These are phyloP conservation scores for Cercophora samala DNA, from an alignment of 495 filamentous ascomycete species.

Conservation along the genomic window DNA sequence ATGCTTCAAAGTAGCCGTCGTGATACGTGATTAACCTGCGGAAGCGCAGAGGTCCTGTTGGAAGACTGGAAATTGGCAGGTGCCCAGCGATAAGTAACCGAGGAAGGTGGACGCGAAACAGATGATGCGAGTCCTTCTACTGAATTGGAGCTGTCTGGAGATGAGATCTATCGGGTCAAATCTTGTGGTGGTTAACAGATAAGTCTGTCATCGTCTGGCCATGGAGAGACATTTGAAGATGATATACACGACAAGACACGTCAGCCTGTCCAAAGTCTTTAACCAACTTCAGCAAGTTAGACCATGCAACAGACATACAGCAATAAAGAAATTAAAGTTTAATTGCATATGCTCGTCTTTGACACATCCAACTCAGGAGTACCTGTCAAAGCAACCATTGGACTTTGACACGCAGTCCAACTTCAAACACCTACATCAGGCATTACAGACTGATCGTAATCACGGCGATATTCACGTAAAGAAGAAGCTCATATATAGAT, in stretches of 20 bases:
- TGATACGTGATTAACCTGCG: background rate
- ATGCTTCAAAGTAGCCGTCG: background rate
- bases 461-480: too few species aligned
- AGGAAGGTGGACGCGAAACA: background rate
- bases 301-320: background rate
- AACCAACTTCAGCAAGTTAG: background rate
- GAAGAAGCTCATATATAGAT: background rate
- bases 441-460: too few species aligned
- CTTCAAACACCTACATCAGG: background rate
- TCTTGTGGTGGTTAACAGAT: background rate
- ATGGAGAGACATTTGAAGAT: background rate
- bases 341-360: background rate
- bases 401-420: background rate
- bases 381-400: background rate
- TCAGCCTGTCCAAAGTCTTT: background rate
- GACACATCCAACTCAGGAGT: background rate
- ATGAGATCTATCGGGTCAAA: background rate
- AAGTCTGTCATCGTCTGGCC: constrained; percentile 3
- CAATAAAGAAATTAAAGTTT: background rate
- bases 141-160: background rate
- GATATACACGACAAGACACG: background rate
- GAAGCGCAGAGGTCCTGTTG: background rate
- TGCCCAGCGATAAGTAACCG: background rate
- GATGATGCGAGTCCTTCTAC: background rate
- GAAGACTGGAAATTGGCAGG: background rate